Base-by-base conservation (phyloP, 306 rosid species). In the Vigna mungo region DNA sequence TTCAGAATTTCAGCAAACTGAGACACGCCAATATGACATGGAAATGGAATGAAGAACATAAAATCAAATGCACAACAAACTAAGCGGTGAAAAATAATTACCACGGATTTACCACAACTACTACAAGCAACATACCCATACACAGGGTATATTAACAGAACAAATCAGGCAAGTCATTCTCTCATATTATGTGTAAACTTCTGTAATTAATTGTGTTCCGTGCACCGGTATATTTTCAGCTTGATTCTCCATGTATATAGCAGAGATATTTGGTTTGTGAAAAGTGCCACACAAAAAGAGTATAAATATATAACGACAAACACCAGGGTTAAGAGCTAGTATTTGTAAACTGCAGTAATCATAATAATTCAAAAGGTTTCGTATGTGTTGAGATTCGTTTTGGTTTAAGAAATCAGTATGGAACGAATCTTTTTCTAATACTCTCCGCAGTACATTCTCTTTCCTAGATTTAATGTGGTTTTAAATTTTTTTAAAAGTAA, bases 351-450 rank as follows among this genome's bases (percentile, higher is more conserved):
- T 39, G 20, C 48, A 25, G 17, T 21, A 34, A 37, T 37, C 25
- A 65, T 16, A 36, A 76, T 16, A 36, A 37, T 52, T 16, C 23
- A 21, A 25, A 7, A 73, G 20, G 71, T 47, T 46, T 47, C 13
- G 47, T 44, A 10, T 43, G 27, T 78, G 77, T 32, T 59, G 63
- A 47, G 64, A 76, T 43, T 71, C 78, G 55, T 71, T 17, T 54
- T 48, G 67, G 66, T 46, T 49, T 1, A 66, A 48, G 71, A 71
- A 44, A 37, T 71, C 37, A 6, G 64, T 54, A 39, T 53, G 58
- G 20, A 23, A 14, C 7, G 13, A 34, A 2, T 32, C 16, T 34
- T 61, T 61, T 61, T 34, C 23, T 15, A 16, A 61, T 32, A 61
- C 27, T 20, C 10, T 51, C 18, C n/a, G 62, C 16, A 21, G n/a